Base-by-base conservation (phyloP, 139 green algal species). In the Coccomyxa sp. region DNA sequence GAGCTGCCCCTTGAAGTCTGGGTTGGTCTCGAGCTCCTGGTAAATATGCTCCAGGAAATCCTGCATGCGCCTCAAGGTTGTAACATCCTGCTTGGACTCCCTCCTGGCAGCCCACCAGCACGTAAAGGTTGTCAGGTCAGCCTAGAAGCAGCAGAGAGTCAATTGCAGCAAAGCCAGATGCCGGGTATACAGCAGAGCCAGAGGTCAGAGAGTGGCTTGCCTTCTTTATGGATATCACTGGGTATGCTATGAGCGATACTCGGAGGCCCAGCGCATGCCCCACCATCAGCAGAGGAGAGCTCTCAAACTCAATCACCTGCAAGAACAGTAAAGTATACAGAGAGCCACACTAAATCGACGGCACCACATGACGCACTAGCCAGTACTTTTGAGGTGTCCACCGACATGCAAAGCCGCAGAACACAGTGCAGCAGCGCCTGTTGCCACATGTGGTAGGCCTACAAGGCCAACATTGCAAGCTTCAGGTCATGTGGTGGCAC, bases 231-330 rank as follows among this genome's bases (percentile, higher is more conserved):
- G 76, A 86, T 0, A 91, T 76, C 18, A 87, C 82, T 33, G 87
- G 87, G 78, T 91, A 91, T 24, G 83, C 74, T 2, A 91, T 82
- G 39, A 91, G 41, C 71, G 76, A 78, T 29, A 87, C 41, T 16
- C 81, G 36, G 16, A 84, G 68, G 4, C 74, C 81, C 31, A 82
- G 31, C 7, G 79, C 78, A 64, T 64, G 50, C 68, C 58, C 74
- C 12, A 87, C 40, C 27, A 79, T 77, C 33, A 90, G 41, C 5
- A n/a, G n/a, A 0, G 86, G 72, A 8, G 86, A 80, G 40, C 70
- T 86, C 78, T 91, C 86, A 83, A 91, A 91, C 71, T 91, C 87
- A 39, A 85, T 79, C 37, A 85, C 81, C 73, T 79, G 68, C 39
- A 76, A 18, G 9, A 76, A n/a, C n/a, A n/a, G n/a, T n/a, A n/a